These are phyloP conservation scores for Oryza glumipatula DNA, from an alignment of 176 grass and related monocot species.

Conservation along the genomic window DNA sequence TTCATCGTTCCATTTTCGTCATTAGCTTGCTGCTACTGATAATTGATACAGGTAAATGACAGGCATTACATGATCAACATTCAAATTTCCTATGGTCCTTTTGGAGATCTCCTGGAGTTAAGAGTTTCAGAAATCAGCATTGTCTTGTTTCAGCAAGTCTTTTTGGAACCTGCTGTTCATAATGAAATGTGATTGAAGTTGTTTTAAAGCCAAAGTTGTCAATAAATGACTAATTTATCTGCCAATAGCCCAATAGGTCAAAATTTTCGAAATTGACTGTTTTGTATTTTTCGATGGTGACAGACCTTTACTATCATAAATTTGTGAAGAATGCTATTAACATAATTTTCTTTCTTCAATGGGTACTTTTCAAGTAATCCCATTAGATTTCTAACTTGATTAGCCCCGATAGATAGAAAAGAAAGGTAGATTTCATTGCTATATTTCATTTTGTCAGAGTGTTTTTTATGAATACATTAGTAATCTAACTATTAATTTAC, in stretches of 20 bases:
- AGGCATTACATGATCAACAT: background rate
- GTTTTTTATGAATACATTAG: background rate
- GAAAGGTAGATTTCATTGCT: background rate
- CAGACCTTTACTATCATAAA: background rate
- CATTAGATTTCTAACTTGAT: background rate
- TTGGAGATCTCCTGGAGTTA: background rate
- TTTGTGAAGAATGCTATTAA: background rate
- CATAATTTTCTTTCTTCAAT: background rate
- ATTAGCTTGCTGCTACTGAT: conserved; percentile 1
- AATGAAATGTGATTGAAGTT: background rate
- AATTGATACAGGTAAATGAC: conserved; percentile 41
- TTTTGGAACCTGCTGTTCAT: background rate
- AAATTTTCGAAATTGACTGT: background rate
- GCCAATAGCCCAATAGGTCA: background rate
- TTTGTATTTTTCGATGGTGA: background rate
- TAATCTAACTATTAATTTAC: background rate
- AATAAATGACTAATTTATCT: background rate
- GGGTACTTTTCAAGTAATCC: background rate
- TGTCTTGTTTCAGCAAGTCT: background rate
- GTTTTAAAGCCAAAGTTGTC: background rate
- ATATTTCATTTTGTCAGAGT: background rate
- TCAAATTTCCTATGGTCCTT: background rate
- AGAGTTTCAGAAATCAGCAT: background rate
- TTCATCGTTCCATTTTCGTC: background rate
- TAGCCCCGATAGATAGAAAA: background rate